phyloP scores from a whole-genome alignment of 768 basidiomycete species.

The Termitomyces sp. region DNA sequence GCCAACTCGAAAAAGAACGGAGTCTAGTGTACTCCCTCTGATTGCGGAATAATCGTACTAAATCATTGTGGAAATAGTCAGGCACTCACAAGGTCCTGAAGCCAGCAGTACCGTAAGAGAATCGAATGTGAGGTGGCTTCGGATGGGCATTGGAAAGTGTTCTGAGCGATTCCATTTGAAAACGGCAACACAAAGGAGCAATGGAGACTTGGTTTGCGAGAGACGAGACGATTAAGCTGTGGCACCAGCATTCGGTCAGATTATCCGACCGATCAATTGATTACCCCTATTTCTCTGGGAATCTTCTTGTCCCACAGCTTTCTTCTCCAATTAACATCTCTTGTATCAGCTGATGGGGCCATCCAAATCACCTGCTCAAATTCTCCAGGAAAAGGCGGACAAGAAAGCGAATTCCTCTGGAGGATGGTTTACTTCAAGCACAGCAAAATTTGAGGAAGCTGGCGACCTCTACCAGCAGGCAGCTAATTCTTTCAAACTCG shows the following conservation, averaged over 20 bases:
- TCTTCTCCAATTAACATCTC: slow-evolving; percentile 4
- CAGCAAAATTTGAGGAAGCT: slow-evolving; percentile 89
- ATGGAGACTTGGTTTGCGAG: not conserved
- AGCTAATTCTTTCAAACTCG: slow-evolving; percentile 89
- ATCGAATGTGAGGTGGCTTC: slow-evolving; percentile 65
- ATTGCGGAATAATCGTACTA: slow-evolving; percentile 10
- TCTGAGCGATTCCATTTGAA: slow-evolving; percentile 38
- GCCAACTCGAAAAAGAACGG: slow-evolving; percentile 92
- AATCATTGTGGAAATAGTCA: slow-evolving; percentile 12
- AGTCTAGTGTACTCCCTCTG: slow-evolving; percentile 72
- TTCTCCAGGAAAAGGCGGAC: slow-evolving; percentile 80
- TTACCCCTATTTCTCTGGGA: not conserved
- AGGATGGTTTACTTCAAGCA: slow-evolving; percentile 85
- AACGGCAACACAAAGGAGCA: slow-evolving; percentile 24
- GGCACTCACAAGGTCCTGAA: slow-evolving; percentile 80
- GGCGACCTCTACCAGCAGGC: slow-evolving; percentile 95
- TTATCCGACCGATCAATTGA: slow-evolving; percentile 10
- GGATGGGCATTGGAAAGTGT: slow-evolving; percentile 56
- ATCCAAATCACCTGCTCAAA: slow-evolving; percentile 73
- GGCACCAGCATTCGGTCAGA: not conserved
- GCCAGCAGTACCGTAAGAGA: slow-evolving; percentile 91
- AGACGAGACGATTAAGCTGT: not conserved
- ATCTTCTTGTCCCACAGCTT: slow-evolving; percentile 1
- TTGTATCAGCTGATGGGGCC: slow-evolving; percentile 40
- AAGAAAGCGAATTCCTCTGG: slow-evolving; percentile 83